These are phyloP conservation scores for Fagus sylvatica DNA, from an alignment of 306 rosid species.

Conservation along the genomic window DNA sequence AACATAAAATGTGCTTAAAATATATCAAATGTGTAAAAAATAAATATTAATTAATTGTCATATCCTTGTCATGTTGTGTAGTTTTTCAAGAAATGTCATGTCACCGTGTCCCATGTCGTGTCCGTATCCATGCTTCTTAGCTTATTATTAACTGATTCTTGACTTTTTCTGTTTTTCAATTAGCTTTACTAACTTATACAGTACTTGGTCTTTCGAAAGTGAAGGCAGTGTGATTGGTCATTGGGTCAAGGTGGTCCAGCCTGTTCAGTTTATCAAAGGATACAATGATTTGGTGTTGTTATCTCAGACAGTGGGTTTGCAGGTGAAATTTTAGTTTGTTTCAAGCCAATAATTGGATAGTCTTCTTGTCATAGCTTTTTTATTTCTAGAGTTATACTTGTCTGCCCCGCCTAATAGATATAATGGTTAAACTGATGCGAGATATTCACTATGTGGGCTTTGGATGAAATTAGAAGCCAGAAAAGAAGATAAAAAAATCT, in stretches of 20 bases:
- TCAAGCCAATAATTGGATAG: conserved; percentile 6
- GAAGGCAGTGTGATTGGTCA: conserved; percentile 75
- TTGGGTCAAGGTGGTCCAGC: conserved; percentile 75
- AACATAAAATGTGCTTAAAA: too few relatives aligned
- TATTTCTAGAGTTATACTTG: neutral
- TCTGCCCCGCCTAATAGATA: neutral
- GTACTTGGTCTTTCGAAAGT: conserved; percentile 32
- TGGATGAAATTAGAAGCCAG: neutral
- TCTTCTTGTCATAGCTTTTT: neutral
- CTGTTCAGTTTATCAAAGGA: conserved; percentile 76
- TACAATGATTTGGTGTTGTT: conserved; percentile 68
- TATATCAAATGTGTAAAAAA: too few relatives aligned
- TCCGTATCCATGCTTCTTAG: too few relatives aligned
- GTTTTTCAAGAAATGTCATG: too few relatives aligned
- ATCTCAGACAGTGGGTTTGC: conserved; percentile 86
- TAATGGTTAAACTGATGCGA: neutral
- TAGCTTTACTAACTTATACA: conserved; percentile 8
- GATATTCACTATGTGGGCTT: neutral
- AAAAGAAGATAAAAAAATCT: neutral
- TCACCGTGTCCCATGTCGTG: too few relatives aligned
- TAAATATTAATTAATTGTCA: too few relatives aligned
- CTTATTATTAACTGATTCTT: conserved; percentile 1
- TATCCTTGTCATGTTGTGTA: too few relatives aligned
- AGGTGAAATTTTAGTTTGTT: conserved; percentile 55
- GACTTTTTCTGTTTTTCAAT: conserved; percentile 8